Conservation (phyloP, 2,329 filamentous ascomycete species). For the Dactylonectria estremocensis region DNA sequence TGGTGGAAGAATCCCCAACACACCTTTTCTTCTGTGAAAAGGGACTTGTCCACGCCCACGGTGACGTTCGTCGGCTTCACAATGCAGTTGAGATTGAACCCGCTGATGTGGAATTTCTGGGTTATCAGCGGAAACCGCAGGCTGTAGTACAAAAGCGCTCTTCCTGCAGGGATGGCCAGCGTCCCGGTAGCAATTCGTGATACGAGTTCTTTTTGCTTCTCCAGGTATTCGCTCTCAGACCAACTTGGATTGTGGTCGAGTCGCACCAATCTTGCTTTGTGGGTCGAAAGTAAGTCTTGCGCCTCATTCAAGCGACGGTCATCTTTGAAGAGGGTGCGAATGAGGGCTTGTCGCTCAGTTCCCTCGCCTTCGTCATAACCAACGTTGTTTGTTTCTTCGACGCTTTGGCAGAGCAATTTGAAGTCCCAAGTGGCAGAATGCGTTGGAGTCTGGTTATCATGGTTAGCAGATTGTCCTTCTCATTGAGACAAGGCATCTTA, state of each 20-base stretch:
- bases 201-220: slow-evolving; percentile 92
- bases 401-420: slow-evolving; percentile 80
- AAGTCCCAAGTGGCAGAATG: slow-evolving; percentile 82
- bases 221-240: slow-evolving; percentile 89
- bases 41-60: slow-evolving; percentile 89
- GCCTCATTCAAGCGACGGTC: slow-evolving; percentile 93
- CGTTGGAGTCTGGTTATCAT: slow-evolving; percentile 65
- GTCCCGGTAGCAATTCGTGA: slow-evolving; percentile 90
- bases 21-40: slow-evolving; percentile 95
- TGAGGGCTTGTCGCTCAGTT: slow-evolving; percentile 86
- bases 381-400: slow-evolving; percentile 72
- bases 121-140: slow-evolving; percentile 90
- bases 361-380: slow-evolving; percentile 85
- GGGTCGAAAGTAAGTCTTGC: slow-evolving; percentile 86
- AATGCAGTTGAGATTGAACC: slow-evolving; percentile 92
- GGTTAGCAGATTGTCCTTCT: slow-evolving; percentile 43
- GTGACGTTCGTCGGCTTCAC: slow-evolving; percentile 94
- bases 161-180: slow-evolving; percentile 88
- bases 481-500: slow-evolving; percentile 48
- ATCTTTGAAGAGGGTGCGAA: slow-evolving; percentile 89
- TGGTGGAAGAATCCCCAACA: slow-evolving; percentile 99
- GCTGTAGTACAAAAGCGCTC: slow-evolving; percentile 90
- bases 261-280: slow-evolving; percentile 83
- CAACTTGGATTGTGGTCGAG: slow-evolving; percentile 82
- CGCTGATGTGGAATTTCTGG: slow-evolving; percentile 89